Base-by-base conservation (phyloP, 179 eudicot species). In the Amaranthus tricolor region DNA sequence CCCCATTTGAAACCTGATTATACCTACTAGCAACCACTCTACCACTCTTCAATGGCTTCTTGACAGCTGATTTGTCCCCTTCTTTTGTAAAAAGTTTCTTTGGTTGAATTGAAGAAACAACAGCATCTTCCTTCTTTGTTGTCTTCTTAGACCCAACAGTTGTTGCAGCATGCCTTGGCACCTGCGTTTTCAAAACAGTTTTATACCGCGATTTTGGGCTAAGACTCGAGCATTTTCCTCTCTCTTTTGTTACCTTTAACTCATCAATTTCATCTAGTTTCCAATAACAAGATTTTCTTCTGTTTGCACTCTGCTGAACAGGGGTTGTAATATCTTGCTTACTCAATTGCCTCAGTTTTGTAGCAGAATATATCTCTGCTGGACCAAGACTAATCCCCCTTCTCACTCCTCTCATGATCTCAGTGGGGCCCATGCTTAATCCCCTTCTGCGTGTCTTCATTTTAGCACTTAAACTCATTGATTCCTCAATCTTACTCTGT, bases 221-320 rank as follows among this genome's bases (percentile, higher is more conserved):
- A 50, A 87, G 60, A 31, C 90, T 92, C 58, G 73, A 71, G 59
- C 89, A 82, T 62, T 84, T 90, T 0, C 91, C 90, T 70, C 86
- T 88, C 54, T 85, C 88, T 45, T 88, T 89, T 15, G 80, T 81
- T 56, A 79, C 89, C 17, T 80, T 83, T 71, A 83, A 80, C 75
- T 94, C 98, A 67, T 92, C 96, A 78, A 94, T 84, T 4, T 90
- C 90, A 60, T 86, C 79, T 6, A 92, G 80, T 75, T 92, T 94
- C 96, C 92, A 94, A 68, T 89, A 90, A 60, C 97, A 92, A 0
- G 97, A 92, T 72, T 94, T 90, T 55, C 97, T 76, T 75, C 98
- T 77, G 66, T 80, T 88, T 31, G 84, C 80, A 19, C 79, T 77
- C 7, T 83, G 70, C 31, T 84, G 88, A 71, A 75, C 72, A 47